Evolutionary conservation across 2,329 filamentous ascomycete genomes (phyloP), one percentile per base, ranked within the genome.

Genomic region (Venturiaceae sp.): DNA sequence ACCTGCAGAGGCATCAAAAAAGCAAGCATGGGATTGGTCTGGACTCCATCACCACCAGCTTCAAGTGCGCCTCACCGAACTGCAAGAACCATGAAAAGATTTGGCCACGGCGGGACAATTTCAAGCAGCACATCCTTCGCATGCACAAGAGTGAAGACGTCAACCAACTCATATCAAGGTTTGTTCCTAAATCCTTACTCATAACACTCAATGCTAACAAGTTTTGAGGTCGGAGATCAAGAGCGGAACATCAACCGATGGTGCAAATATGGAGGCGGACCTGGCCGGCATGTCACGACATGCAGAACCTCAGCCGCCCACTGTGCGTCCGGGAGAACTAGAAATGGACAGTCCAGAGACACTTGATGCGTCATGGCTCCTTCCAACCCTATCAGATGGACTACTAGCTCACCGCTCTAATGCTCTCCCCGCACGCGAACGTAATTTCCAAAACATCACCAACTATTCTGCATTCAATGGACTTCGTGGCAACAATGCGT

Each of bases 51-150:
- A 74, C 72, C 0, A 76, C 74, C 47, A 79, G 79, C 60, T 89
- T 80, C 63, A 79, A 77, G 58, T 94, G 88, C 67, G 77, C 77
- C 55, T 73, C 81, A 5, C 71, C 71, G 6, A 66, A 73, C 23
- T 90, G 87, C 65, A 76, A 73, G 26, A 80, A 75, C 26, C 84
- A 77, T 61, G 75, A 75, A 1, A 95, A 95, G 68, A 74, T 79
- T 36, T 96, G 89, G 89, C 86, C 87, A 0, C 82, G 92, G 23
- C 77, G 85, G 55, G 92, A 96, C 70, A 96, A 96, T 66, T 96
- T 96, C 69, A 85, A 85, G 61, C 83, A 86, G 36, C 92, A 96
- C 67, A 78, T 95, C 50, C 77, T 74, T 54, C 81, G 86, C 11
- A 83, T 89, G 65, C 91, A 96, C 68, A 61, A 67, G 1, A 67